A percentile compares a stretch with the other conserved stretches of the same genome.
These are phyloP conservation scores for Naganishia cerealis DNA, from an alignment of 1,284 basidiomycete species.

Conservation along the genomic window DNA sequence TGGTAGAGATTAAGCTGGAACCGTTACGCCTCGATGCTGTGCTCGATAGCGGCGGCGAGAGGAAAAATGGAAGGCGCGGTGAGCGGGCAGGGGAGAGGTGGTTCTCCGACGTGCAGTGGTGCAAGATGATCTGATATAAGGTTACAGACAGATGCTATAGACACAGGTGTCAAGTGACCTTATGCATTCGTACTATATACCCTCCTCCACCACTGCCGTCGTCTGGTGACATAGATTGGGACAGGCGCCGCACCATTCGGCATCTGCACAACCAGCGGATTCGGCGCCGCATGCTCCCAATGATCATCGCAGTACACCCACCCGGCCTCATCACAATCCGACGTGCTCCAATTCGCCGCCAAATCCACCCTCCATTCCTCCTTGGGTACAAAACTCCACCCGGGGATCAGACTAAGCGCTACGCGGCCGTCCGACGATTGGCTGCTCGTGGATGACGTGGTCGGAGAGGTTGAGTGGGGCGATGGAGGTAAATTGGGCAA, in stretches of 20 bases:
- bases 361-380: conserved; percentile 54
- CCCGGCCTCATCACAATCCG: conserved; percentile 48
- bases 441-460: conserved; percentile 2
- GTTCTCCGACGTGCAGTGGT: no score
- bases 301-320: conserved; percentile 53
- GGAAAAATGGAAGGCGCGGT: no score
- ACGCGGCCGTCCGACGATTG: conserved; percentile 34
- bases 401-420: conserved; percentile 45
- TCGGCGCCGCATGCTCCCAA: conserved; percentile 39
- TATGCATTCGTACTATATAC: conserved; percentile 38
- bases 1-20: no score
- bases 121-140: no score
- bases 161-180: neutral
- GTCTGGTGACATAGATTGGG: conserved; percentile 41
- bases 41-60: no score
- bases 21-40: no score
- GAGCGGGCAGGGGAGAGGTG: no score
- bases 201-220: conserved; percentile 47
- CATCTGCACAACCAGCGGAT: neutral
- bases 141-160: no score
- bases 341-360: conserved; percentile 47
- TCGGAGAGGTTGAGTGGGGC: neutral
- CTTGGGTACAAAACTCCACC: conserved; percentile 49
- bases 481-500: conserved; percentile 2
- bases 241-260: conserved; percentile 29